A percentile compares a stretch with the other conserved stretches of the same genome.
phyloP scores from a whole-genome alignment of 75 land plant species.

The Isoetes taiwanensis region DNA sequence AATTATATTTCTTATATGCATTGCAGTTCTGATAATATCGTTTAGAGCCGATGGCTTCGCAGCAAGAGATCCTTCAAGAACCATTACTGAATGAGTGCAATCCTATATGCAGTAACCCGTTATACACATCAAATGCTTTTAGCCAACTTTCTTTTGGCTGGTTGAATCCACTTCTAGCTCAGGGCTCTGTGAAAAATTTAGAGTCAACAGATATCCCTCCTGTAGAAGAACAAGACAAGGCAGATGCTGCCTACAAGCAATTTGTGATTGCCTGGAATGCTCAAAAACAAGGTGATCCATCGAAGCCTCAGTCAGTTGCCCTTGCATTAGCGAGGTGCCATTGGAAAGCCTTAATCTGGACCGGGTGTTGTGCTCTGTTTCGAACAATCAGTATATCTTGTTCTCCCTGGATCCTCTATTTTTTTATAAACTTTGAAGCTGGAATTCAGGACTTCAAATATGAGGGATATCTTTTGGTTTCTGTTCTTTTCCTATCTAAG shows the following conservation, averaged over 20 bases:
- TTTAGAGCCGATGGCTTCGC: no score
- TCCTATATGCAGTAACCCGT: no score
- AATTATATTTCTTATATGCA: no score
- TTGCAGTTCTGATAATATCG: no score
- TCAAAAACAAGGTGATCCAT: neutral
- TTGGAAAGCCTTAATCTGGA: conserved; percentile 23
- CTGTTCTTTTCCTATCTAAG: conserved; percentile 29
- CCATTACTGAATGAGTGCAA: no score
- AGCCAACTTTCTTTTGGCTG: conserved; percentile 57
- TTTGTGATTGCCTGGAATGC: conserved; percentile 28
- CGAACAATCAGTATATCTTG: conserved; percentile 22
- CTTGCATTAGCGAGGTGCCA: conserved; percentile 30
- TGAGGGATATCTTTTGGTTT: conserved; percentile 23
- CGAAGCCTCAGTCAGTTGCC: conserved; percentile 14
- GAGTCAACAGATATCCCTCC: conserved; percentile 41
- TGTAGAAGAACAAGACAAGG: conserved; percentile 37
- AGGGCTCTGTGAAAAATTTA: conserved; percentile 37
- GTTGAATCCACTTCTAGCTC: conserved; percentile 61
- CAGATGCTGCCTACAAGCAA: conserved; percentile 15
- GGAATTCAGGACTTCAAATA: conserved; percentile 7
- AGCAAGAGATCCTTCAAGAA: no score
- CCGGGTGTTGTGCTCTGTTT: conserved; percentile 38
- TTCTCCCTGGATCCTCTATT: conserved; percentile 38
- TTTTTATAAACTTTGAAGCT: conserved; percentile 33
- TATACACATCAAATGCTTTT: no score